Conservation (phyloP, 371 early-diverging fungal genomes). For the Gilbertella persicaria region DNA sequence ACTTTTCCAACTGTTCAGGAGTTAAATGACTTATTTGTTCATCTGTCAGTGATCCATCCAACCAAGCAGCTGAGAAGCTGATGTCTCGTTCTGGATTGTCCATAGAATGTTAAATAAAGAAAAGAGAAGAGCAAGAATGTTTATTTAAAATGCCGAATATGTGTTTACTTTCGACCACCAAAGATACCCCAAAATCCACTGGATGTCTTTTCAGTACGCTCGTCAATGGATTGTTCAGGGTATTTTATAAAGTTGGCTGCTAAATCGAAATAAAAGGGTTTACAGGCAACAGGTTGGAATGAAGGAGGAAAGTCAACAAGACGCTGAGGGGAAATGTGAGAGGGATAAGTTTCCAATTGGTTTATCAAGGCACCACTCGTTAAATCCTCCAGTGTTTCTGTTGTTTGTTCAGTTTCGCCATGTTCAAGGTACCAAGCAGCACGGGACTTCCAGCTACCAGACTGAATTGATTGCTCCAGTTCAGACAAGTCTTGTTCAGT, state of each 20-base stretch:
- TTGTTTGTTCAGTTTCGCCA: constrained; percentile 26
- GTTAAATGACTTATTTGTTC: constrained; percentile 35
- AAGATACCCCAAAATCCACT: constrained; percentile 36
- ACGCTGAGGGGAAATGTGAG: constrained; percentile 32
- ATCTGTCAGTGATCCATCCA: constrained; percentile 32
- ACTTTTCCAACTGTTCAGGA: constrained; percentile 42
- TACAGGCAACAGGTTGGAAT: constrained; percentile 69
- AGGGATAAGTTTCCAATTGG: constrained; percentile 54
- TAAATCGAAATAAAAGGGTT: constrained; percentile 83
- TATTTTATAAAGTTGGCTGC: constrained; percentile 75
- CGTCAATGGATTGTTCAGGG: constrained; percentile 38
- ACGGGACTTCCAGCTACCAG: constrained; percentile 57
- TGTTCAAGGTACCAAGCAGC: constrained; percentile 60
- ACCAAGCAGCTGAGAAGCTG: constrained; percentile 36
- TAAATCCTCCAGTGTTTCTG: constrained; percentile 12
- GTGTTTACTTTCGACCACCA: constrained; percentile 33
- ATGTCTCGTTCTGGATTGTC: constrained; percentile 9
- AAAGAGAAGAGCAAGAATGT: constrained; percentile 7
- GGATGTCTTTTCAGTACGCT: constrained; percentile 31
- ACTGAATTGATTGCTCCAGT: constrained; percentile 54
- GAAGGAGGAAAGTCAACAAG: constrained; percentile 71
- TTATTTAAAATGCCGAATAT: background rate
- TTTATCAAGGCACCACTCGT: constrained; percentile 46
- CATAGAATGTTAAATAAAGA: constrained; percentile 4
- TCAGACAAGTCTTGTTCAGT: constrained; percentile 39